Evolutionary conservation across 208 protist genomes (phyloP), one percentile per base, ranked within the genome.

Genomic region (Wallacemonas sp.): DNA sequence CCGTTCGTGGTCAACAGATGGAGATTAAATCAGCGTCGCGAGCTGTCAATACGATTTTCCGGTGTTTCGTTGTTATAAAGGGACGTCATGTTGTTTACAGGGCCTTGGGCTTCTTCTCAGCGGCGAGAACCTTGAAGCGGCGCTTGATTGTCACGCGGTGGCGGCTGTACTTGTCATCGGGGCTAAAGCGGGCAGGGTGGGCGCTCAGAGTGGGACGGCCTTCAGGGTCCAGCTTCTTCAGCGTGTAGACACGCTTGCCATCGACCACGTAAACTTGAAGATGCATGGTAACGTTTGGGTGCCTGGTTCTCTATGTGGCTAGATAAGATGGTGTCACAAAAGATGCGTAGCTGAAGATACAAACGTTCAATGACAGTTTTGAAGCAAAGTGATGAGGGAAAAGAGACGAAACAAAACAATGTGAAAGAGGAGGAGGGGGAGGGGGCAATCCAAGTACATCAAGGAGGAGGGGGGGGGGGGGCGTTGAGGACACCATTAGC

Each of bases 111-210:
- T 84, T 81, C 62, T 87, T 87, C 59, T 93, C 86, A 0, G 73
- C 81, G 8, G 79, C 61, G 47, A 97, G 83, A 24, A 83, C 82
- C 82, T 94, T 96, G 67, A 97, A 96, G 22, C 92, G 88, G 46
- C 89, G 80, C 83, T 98, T 98, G 66, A 98, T 91, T 3, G 74
- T 80, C 17, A 98, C 76, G 68, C 95, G 91, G 60, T 98, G 82
- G 22, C 90, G 84, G 68, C 86, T 95, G 74, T 89, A 97, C 66
- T 94, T 94, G 72, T 98, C 93, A 62, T 97, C 90, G 9, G 95
- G 95, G 69, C 93, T 96, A 72, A 98, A 98, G 54, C 93, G 82
- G 15, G 93, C 93, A 36, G 92, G 92, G 65, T 98, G 92, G 36
- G 94, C 91, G 63, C 88, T 94, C 54, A 95, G 80, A 24, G 94